Conservation (phyloP, 345 rosid species). For the Corchorus capsularis region DNA sequence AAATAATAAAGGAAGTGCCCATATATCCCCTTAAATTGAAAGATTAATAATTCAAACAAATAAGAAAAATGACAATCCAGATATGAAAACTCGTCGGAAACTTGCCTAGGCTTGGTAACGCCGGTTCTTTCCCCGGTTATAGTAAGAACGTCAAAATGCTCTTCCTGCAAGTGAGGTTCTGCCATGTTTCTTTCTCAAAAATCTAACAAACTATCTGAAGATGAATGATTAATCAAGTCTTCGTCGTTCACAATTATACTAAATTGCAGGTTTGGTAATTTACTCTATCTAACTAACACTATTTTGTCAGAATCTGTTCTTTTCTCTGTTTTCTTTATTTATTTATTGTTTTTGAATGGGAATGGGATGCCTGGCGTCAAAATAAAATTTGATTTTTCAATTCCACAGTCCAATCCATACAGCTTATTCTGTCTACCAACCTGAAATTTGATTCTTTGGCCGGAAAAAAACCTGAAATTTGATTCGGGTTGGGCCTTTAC, state of each 20-base stretch:
- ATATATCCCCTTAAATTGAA: neutral
- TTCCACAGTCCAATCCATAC: too few species aligned
- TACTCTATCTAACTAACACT: too few species aligned
- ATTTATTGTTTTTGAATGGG: neutral
- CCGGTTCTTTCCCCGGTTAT: slow-evolving; percentile 70
- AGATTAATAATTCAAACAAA: neutral
- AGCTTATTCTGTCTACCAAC: too few species aligned
- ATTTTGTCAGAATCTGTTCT: neutral
- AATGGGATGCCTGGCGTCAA: neutral
- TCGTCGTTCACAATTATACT: neutral
- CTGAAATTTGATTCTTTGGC: too few species aligned
- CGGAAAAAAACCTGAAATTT: too few species aligned
- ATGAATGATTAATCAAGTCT: neutral
- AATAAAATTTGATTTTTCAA: too few species aligned
- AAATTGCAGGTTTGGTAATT: neutral
- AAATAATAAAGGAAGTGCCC: neutral
- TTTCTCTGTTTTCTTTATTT: neutral
- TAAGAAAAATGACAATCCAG: neutral
- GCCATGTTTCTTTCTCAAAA: slow-evolving; percentile 22
- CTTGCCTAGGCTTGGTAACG: slow-evolving; percentile 72
- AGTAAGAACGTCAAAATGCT: slow-evolving; percentile 71
- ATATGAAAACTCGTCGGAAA: neutral
- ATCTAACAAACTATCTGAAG: neutral
- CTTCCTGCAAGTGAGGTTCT: slow-evolving; percentile 35
- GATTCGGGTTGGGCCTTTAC: too few species aligned